These are phyloP conservation scores for Pichia sp. DNA, from an alignment of 1,139 yeast genomes.

Conservation along the genomic window DNA sequence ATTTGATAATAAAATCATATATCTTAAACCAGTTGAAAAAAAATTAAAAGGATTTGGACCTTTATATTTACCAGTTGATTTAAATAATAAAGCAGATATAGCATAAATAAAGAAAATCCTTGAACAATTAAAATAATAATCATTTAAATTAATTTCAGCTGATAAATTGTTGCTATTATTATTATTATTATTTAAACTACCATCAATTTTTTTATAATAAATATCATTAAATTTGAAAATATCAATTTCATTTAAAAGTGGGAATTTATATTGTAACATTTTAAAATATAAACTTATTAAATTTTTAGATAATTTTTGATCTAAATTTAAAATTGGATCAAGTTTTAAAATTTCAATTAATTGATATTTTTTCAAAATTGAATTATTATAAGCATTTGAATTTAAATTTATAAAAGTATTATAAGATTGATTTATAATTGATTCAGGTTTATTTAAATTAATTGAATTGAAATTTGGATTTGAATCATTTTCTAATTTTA, in stretches of 20 bases:
- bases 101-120: constrained; percentile 46
- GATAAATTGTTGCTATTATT: neutral
- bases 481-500: neutral
- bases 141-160: constrained; percentile 14
- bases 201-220: constrained; percentile 31
- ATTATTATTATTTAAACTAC: constrained; percentile 19
- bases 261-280: constrained; percentile 46
- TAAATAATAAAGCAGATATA: constrained; percentile 42
- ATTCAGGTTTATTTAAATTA: too few relatives aligned
- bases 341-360: constrained; percentile 35
- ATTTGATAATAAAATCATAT: constrained; percentile 39
- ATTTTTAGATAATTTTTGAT: constrained; percentile 38
- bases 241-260: constrained; percentile 42
- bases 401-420: constrained; percentile 6
- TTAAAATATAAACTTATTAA: constrained; percentile 44
- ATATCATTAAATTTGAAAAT: constrained; percentile 40
- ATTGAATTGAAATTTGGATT: neutral
- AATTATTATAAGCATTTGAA: neutral
- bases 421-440: constrained; percentile 3
- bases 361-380: constrained; percentile 8
- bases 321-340: constrained; percentile 44
- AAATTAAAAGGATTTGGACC: constrained; percentile 46
- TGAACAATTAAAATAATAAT: constrained; percentile 42
- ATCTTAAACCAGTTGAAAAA: constrained; percentile 50
- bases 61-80: constrained; percentile 44